These are phyloP conservation scores for Candida neerlandica DNA, from an alignment of 1,139 yeast species.

Conservation along the genomic window DNA sequence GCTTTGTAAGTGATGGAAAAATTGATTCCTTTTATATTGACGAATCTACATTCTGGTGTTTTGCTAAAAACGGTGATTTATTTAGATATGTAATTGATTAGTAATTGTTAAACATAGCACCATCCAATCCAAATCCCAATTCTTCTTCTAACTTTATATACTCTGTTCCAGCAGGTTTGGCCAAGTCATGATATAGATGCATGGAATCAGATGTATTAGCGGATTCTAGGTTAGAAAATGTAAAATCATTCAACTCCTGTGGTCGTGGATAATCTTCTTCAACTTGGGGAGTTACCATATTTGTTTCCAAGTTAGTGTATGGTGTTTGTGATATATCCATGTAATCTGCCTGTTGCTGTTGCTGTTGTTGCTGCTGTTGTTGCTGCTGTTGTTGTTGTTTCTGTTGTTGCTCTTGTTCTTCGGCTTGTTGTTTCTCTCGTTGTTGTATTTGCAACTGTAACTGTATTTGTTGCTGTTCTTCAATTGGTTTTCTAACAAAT, in stretches of 20 bases:
- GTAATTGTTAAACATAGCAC: slow-evolving; percentile 21
- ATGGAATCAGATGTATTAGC: slow-evolving; percentile 5
- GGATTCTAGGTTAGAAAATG: slow-evolving; percentile 24
- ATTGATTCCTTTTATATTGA: slow-evolving; percentile 47
- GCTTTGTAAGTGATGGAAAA: slow-evolving; percentile 42
- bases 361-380: slow-evolving; percentile 9
- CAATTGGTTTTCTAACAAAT: slow-evolving; percentile 75
- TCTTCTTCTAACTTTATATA: slow-evolving; percentile 48
- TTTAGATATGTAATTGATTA: slow-evolving; percentile 30
- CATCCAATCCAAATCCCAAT: slow-evolving; percentile 51
- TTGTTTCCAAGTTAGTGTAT: slow-evolving; percentile 12
- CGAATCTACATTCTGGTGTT: slow-evolving; percentile 48
- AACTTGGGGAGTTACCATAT: slow-evolving; percentile 6
- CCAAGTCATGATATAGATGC: slow-evolving; percentile 6
- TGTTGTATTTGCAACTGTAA: slow-evolving; percentile 39
- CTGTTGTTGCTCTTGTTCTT: slow-evolving; percentile 19
- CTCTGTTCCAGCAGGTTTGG: slow-evolving; percentile 23
- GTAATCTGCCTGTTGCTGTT: slow-evolving; percentile 13
- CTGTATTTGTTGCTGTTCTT: slow-evolving; percentile 60
- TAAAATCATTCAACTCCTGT: slow-evolving; percentile 47
- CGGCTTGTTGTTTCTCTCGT: slow-evolving; percentile 31
- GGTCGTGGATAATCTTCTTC: slow-evolving; percentile 39
- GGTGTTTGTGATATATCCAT: slow-evolving; percentile 21
- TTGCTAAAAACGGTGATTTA: slow-evolving; percentile 55
- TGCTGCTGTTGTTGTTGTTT: slow-evolving; percentile 19